Base-by-base conservation (phyloP, 345 rosid species). In the Cardamine resedifolia region DNA sequence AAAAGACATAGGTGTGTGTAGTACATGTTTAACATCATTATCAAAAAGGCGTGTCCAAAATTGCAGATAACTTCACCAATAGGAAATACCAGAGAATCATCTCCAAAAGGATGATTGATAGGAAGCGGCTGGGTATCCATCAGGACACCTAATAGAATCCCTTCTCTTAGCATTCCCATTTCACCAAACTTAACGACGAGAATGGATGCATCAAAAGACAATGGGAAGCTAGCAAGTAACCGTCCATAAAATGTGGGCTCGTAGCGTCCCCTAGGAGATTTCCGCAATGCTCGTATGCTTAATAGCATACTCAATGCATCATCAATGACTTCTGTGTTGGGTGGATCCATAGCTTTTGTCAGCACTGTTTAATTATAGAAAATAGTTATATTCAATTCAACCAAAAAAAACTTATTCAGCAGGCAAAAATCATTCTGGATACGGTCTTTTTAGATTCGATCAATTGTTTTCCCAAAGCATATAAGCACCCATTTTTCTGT, bases 231-330 rank as follows among this genome's bases (percentile, higher is more conserved):
- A 60, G 95, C 92, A 71, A 94, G 87, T 80, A 93, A 76, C 72
- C 72, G 84, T 36, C 98, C 98, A 76, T 87, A 89, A 83, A 89
- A 90, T 72, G 98, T 90, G 47, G 98, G 96, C 81, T 87, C 92
- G 59, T 78, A 83, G 58, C 95, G 89, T 31, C 84, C 89, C 77
- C 97, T 83, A 14, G 77, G 31, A 59, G 87, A 82, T 79, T 77
- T 85, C 58, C 71, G 78, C 66, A 94, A 48, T 75, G 96, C 96
- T 10, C 71, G 74, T 67, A 83, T 78, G 49, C 79, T 82, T 72
- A 84, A 68, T 52, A 94, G 91, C 82, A 89, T 67, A 77, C 74
- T 72, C 66, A 90, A 71, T 65, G 98, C 97, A 66, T 89, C 95
- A 71, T 85, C 88, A 77, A 90, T 75, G 73, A 90, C 87, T 56